Evolutionary conservation across 306 rosid genomes (phyloP).

Genomic region (Erythrophleum fordii): DNA sequence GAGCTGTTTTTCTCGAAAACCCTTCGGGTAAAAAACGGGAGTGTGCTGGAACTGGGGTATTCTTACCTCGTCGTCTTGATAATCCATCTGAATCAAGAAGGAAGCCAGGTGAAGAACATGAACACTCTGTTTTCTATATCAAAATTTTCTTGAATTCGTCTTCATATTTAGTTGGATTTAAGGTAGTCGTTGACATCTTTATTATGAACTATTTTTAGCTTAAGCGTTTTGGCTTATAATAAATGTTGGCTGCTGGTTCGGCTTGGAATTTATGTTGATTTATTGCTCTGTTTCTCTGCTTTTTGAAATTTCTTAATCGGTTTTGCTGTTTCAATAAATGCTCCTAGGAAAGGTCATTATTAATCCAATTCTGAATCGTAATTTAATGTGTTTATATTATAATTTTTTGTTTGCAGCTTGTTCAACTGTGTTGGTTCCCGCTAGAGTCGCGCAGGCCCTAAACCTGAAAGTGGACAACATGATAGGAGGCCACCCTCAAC

Average conservation of each 20-base stretch:
- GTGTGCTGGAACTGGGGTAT: constrained; percentile 85
- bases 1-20: constrained; percentile 50
- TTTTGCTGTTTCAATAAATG: not conserved
- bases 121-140: not conserved
- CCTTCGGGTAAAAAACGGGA: constrained; percentile 43
- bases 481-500: constrained; percentile 42
- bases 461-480: constrained; percentile 54
- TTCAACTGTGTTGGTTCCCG: constrained; percentile 65
- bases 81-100: constrained; percentile 35
- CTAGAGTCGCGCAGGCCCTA: constrained; percentile 68
- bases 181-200: constrained; percentile 20
- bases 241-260: constrained; percentile 20
- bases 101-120: constrained; percentile 52
- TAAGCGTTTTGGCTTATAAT: not conserved
- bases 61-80: constrained; percentile 68
- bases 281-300: not conserved
- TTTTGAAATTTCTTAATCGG: not conserved
- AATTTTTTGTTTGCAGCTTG: constrained; percentile 42
- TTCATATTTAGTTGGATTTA: not conserved
- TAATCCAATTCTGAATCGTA: not conserved
- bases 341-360: not conserved
- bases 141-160: not conserved
- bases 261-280: not conserved
- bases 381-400: not conserved
- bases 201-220: not conserved